Evolutionary conservation across 2,329 filamentous ascomycete species (phyloP).

Genomic region (Colletotrichum caudatum): DNA sequence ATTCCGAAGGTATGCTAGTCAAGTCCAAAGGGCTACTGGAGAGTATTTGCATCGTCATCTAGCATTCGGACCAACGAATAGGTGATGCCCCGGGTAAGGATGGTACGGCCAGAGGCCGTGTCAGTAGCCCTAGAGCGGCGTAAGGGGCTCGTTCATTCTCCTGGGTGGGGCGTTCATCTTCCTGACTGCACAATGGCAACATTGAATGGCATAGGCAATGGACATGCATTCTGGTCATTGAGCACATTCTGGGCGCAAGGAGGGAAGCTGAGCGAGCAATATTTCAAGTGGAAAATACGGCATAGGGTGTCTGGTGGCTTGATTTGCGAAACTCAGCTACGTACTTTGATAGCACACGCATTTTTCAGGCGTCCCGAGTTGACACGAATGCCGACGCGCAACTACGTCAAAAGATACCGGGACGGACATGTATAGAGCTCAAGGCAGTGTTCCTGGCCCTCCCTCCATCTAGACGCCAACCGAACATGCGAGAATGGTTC

Average conservation of each 20-base stretch:
- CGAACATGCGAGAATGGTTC: too few relatives aligned
- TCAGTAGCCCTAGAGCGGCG: neutral
- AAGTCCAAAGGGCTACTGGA: neutral
- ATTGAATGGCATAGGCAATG: neutral
- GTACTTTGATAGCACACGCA: neutral
- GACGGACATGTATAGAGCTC: neutral
- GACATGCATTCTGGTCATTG: neutral
- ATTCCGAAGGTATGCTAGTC: neutral
- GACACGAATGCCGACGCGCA: neutral
- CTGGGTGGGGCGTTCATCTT: neutral
- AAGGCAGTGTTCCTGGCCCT: neutral
- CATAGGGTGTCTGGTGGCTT: neutral
- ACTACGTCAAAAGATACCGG: neutral
- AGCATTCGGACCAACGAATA: neutral
- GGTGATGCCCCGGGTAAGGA: neutral
- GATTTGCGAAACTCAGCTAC: neutral
- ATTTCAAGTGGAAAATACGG: neutral
- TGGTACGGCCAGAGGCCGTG: neutral
- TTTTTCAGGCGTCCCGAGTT: too few relatives aligned
- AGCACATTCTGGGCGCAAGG: neutral
- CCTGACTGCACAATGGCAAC: neutral
- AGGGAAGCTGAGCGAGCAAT: constrained; percentile 13
- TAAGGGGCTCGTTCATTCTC: neutral
- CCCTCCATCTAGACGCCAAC: too few relatives aligned
- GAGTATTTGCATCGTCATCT: constrained; percentile 7